These are phyloP conservation scores for Liquidambar formosana DNA, from an alignment of 164 flowering plant species.

Conservation along the genomic window DNA sequence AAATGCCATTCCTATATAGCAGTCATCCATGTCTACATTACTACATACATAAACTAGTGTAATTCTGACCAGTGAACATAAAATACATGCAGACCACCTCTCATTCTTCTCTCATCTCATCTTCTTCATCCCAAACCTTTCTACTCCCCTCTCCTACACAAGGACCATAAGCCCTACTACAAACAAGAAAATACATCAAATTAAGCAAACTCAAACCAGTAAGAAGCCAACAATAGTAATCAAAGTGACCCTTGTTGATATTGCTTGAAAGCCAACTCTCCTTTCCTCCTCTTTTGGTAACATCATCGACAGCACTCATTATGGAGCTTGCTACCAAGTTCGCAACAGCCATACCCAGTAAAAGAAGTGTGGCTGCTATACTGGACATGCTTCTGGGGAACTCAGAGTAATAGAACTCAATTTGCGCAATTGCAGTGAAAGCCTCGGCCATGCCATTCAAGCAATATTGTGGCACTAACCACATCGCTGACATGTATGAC, in stretches of 20 bases:
- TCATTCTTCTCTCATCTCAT: neutral
- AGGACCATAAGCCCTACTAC: conserved; percentile 25
- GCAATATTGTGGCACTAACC: conserved; percentile 34
- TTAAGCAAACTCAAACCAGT: conserved; percentile 19
- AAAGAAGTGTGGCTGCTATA: conserved; percentile 33
- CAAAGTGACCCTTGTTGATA: conserved; percentile 28
- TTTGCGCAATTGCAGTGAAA: conserved; percentile 36
- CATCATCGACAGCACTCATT: conserved; percentile 6
- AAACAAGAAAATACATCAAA: conserved; percentile 22
- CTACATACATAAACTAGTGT: no score
- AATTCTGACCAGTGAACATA: no score
- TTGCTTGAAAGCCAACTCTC: conserved; percentile 32
- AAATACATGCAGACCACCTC: neutral
- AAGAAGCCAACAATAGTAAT: conserved; percentile 31
- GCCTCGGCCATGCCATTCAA: conserved; percentile 45
- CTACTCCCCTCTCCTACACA: neutral
- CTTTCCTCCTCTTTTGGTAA: conserved; percentile 12
- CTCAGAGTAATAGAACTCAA: conserved; percentile 39
- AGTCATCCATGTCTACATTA: no score
- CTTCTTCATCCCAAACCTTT: neutral
- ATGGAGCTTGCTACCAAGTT: conserved; percentile 34
- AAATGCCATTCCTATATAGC: no score
- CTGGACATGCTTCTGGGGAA: conserved; percentile 53
- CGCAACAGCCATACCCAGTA: conserved; percentile 22
- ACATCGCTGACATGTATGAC: conserved; percentile 34